Percentiles rank a stretch among this genome's conserved stretches.
These are phyloP conservation scores for Stephania cephalantha DNA, from an alignment of 164 flowering plant genomes.

Conservation along the genomic window DNA sequence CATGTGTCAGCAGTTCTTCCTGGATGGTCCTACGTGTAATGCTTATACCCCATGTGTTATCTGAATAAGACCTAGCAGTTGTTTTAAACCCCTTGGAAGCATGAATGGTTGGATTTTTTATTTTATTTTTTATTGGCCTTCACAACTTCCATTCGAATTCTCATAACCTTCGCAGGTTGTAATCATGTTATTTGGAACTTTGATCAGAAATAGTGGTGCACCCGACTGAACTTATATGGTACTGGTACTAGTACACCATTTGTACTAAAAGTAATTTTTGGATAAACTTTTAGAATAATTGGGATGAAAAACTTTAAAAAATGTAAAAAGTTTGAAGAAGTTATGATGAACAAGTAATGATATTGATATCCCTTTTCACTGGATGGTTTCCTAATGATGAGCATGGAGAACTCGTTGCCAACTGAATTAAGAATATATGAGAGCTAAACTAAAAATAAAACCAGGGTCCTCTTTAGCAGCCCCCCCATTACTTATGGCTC, in stretches of 20 bases:
- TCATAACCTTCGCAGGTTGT: not conserved
- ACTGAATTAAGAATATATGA: not conserved
- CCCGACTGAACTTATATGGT: not conserved
- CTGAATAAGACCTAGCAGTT: not conserved
- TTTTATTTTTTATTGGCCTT: not conserved
- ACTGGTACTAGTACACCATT: not conserved
- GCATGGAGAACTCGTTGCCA: not conserved
- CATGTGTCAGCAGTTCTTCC: not conserved
- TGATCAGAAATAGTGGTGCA: not conserved
- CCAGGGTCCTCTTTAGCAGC: too few relatives aligned
- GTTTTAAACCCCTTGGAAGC: not conserved
- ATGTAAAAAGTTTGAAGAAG: too few relatives aligned
- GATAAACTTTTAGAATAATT: not conserved
- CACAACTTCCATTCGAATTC: not conserved
- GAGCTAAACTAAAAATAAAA: too few relatives aligned
- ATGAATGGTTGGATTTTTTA: not conserved
- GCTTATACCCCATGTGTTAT: too few relatives aligned
- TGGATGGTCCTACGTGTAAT: not conserved
- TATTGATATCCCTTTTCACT: not conserved
- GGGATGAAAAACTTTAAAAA: too few relatives aligned
- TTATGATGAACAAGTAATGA: too few relatives aligned
- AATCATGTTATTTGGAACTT: not conserved
- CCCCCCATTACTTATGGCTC: too few relatives aligned
- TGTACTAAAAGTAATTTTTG: not conserved
- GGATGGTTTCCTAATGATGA: too few relatives aligned